Percentiles rank a stretch among this genome's conserved stretches.
Evolutionary conservation across 495 filamentous ascomycete genomes (phyloP).

Genomic region (Aspergillus asperescens): DNA sequence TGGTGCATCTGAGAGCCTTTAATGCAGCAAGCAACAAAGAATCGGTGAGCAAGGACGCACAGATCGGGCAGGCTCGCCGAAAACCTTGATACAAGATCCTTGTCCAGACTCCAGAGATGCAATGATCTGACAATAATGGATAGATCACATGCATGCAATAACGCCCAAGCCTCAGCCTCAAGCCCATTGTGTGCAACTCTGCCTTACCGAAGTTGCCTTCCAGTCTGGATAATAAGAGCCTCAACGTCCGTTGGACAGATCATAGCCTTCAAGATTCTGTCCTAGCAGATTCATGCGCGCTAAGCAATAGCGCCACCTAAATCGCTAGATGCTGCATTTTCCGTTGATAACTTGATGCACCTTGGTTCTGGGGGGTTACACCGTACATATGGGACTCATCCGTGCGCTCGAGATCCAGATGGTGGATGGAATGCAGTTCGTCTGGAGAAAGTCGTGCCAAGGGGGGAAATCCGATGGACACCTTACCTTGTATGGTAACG

Average conservation of each 20-base stretch:
- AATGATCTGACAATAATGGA: not conserved
- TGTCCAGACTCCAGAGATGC: not conserved
- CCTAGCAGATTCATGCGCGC: not conserved
- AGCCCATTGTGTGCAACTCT: no score
- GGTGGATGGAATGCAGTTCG: not conserved
- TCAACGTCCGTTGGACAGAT: not conserved
- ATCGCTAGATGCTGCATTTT: not conserved
- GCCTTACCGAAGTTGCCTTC: not conserved
- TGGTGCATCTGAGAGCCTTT: no score
- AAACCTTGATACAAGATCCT: not conserved
- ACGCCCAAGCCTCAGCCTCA: no score
- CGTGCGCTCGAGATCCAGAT: not conserved
- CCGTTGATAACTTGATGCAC: no score
- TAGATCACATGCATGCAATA: conserved; percentile 8
- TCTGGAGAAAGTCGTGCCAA: no score
- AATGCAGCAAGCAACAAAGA: no score
- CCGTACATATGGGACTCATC: no score
- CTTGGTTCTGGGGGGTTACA: no score
- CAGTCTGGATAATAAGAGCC: not conserved
- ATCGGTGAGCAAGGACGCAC: not conserved
- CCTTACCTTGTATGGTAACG: no score
- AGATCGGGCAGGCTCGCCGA: not conserved
- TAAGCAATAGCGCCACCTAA: not conserved
- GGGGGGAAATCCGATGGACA: no score
- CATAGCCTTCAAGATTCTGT: not conserved